phyloP scores from a whole-genome alignment of 2,329 filamentous ascomycete genomes.

The Cadophora luteo-olivacea region DNA sequence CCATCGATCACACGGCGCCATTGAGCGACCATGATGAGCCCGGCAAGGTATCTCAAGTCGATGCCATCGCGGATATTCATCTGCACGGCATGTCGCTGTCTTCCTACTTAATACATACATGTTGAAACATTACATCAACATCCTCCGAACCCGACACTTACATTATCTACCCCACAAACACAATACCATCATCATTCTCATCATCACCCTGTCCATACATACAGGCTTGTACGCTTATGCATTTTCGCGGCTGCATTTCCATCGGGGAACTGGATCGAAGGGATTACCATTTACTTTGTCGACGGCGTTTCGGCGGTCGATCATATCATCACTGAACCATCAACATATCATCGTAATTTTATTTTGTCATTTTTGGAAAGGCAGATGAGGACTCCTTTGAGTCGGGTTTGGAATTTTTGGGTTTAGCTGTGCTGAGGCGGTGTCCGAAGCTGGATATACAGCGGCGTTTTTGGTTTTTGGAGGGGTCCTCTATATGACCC shows the following conservation, averaged over 20 bases:
- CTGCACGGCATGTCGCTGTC: not conserved
- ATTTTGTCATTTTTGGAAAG: conserved; percentile 28
- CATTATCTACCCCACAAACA: not conserved
- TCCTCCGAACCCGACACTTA: not conserved
- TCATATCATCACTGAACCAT: not conserved
- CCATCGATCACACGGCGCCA: conserved; percentile 2
- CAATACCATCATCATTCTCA: conserved; percentile 7
- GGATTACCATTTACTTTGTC: conserved; percentile 28
- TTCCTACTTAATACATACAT: conserved; percentile 5
- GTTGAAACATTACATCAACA: not conserved
- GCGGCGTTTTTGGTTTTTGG: conserved; percentile 30
- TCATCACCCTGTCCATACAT: conserved; percentile 16
- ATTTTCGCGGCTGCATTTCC: conserved; percentile 27
- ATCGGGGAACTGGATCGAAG: conserved; percentile 10
- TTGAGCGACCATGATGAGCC: conserved; percentile 21
- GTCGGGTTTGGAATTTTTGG: not conserved
- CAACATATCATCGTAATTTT: conserved; percentile 31
- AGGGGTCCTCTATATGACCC: conserved; percentile 25
- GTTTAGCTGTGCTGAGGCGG: conserved; percentile 29
- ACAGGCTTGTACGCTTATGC: conserved; percentile 33
- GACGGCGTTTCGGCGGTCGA: conserved; percentile 24
- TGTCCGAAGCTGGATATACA: conserved; percentile 30
- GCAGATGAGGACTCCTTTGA: not conserved
- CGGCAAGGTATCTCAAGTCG: not conserved
- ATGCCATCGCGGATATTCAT: conserved; percentile 7